Evolutionary conservation across 2,329 filamentous ascomycete species (phyloP).

Genomic region (Myriosclerotinia scirpicola): DNA sequence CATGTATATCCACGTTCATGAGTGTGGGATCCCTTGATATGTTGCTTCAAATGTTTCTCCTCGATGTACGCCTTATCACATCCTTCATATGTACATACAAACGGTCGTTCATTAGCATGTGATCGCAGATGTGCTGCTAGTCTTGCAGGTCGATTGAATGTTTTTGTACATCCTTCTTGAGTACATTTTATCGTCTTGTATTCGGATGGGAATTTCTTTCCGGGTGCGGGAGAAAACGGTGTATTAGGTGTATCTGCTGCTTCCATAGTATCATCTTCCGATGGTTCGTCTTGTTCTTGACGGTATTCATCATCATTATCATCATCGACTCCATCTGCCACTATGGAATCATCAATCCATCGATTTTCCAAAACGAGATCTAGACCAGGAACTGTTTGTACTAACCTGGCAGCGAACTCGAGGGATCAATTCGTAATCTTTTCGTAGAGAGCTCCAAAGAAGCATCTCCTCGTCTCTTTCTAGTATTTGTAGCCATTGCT

Average conservation of each 20-base stretch:
- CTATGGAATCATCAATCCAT: conserved; percentile 20
- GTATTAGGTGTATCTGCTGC: conserved; percentile 49
- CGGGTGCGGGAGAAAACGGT: conserved; percentile 49
- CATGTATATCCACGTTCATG: conserved; percentile 70
- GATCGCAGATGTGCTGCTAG: conserved; percentile 78
- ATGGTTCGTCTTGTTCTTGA: conserved; percentile 38
- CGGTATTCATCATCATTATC: conserved; percentile 42
- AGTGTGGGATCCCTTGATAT: conserved; percentile 79
- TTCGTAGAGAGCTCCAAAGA: conserved; percentile 30
- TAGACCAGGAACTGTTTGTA: conserved; percentile 25
- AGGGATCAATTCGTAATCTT: conserved; percentile 30
- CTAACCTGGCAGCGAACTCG: conserved; percentile 23
- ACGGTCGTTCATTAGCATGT: conserved; percentile 82
- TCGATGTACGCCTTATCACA: conserved; percentile 86
- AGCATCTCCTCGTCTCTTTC: conserved; percentile 32
- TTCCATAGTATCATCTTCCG: conserved; percentile 40
- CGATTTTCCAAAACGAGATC: not conserved
- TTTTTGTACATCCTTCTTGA: conserved; percentile 71
- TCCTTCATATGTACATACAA: conserved; percentile 64
- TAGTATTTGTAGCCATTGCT: conserved; percentile 33
- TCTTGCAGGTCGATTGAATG: conserved; percentile 83
- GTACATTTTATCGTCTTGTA: conserved; percentile 77
- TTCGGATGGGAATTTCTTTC: conserved; percentile 62
- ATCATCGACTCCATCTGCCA: conserved; percentile 44
- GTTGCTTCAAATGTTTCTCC: conserved; percentile 81